Evolutionary conservation across 169 alveolate species (phyloP), one percentile per base, ranked within the genome.

Genomic region (Plasmodium ovale): DNA sequence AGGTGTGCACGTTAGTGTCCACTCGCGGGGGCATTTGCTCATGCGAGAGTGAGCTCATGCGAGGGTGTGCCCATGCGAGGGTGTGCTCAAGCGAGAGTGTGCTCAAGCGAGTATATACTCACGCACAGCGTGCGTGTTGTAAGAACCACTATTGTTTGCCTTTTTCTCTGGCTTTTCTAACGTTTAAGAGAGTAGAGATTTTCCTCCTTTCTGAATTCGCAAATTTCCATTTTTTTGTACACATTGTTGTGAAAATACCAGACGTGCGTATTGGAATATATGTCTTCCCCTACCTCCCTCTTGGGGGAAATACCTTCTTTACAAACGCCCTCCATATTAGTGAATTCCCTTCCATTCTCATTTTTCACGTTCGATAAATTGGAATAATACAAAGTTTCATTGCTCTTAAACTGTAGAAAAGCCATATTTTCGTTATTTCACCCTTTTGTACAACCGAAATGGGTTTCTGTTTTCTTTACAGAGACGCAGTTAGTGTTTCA

Each of bases 221-320:
- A 51, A 2, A 64, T 19, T 56, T 79, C 82, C 89, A 79, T 79
- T 69, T 79, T 79, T 69, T 79, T 79, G 62, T 79, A 79, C 59
- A 27, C 35, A 70, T 79, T 53, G 10, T 79, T 79, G 31, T 64
- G 35, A 42, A 79, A 79, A 39, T 69, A 79, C 89, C 89, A 79
- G 21, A 79, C 89, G 65, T 79, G 58, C 10, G 54, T 64, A 42
- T 64, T 27, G 5, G 89, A 65, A 56, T 79, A 69, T 39, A 79
- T 7, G 3, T 65, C 67, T 53, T 37, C 89, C 2, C 21, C 23
- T 6, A 51, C 84, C 54, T 54, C 65, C 10, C 54, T 64, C 21
- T 65, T 60, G 14, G 2, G 23, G 51, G 56, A 51, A 12, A 31
- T 6, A 3, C 21, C 19, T 19, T 49, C 37, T 27, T 73, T 59